A percentile compares a stretch with the other conserved stretches of the same genome.
phyloP scores from a whole-genome alignment of 1,139 yeast species.

The Pichia sp. region DNA sequence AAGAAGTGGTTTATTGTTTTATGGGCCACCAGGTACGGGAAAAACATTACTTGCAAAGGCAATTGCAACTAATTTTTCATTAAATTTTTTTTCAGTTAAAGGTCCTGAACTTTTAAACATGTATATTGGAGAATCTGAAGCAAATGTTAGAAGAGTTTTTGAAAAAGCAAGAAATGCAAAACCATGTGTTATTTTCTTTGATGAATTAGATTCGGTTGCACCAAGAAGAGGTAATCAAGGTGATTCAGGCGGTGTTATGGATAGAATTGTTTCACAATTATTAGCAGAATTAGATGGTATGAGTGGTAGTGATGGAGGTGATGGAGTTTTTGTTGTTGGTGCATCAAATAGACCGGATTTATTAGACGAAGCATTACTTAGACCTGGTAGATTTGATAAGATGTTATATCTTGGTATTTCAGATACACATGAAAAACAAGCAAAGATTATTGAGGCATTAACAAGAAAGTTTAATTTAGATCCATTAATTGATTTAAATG shows the following conservation, averaged over 20 bases:
- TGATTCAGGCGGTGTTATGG: slow-evolving; percentile 98
- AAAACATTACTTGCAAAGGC: slow-evolving; percentile 93
- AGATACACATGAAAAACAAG: slow-evolving; percentile 84
- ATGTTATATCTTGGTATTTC: slow-evolving; percentile 90
- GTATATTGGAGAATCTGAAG: slow-evolving; percentile 98
- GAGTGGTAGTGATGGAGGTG: slow-evolving; percentile 63
- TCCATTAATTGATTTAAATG: slow-evolving; percentile 50
- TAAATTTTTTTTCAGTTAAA: slow-evolving; percentile 90
- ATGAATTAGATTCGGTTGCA: slow-evolving; percentile 95
- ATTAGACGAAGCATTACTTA: slow-evolving; percentile 82
- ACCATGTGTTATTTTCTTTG: slow-evolving; percentile 95
- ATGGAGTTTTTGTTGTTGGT: slow-evolving; percentile 94
- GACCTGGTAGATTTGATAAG: slow-evolving; percentile 96
- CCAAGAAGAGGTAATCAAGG: slow-evolving; percentile 98
- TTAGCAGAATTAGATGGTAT: slow-evolving; percentile 94
- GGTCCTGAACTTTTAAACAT: slow-evolving; percentile 93
- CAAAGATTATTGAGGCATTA: slow-evolving; percentile 77
- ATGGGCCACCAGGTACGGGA: slow-evolving; percentile 99
- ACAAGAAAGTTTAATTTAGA: slow-evolving; percentile 74
- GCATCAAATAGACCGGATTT: slow-evolving; percentile 96
- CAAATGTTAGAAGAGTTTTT: slow-evolving; percentile 89
- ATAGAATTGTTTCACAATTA: slow-evolving; percentile 89
- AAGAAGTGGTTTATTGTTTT: slow-evolving; percentile 86
- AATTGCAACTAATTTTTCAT: slow-evolving; percentile 87
- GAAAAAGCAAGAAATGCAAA: slow-evolving; percentile 92